Percentiles rank a stretch among this genome's conserved stretches.
Conservation (phyloP, 495 filamentous ascomycete species). For the Evernia prunastri region DNA sequence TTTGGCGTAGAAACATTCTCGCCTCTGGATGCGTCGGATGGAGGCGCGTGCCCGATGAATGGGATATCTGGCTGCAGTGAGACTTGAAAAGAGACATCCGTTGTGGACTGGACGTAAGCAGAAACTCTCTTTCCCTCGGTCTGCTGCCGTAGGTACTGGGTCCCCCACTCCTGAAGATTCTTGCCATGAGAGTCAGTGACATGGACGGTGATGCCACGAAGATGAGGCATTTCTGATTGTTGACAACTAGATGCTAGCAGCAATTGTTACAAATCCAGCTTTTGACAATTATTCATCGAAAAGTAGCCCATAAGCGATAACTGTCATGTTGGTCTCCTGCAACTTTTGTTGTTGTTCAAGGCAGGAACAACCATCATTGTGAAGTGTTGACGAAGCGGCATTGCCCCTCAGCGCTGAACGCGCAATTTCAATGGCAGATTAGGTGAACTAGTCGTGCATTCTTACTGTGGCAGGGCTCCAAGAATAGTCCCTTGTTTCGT, state of each 20-base stretch:
- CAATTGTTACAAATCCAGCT: neutral
- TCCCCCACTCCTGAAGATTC: constrained; percentile 29
- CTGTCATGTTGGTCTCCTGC: neutral
- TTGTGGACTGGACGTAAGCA: constrained; percentile 29
- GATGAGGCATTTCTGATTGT: constrained; percentile 24
- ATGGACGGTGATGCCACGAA: constrained; percentile 22
- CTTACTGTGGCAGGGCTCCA: neutral
- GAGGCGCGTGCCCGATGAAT: constrained; percentile 3
- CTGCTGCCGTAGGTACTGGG: constrained; percentile 17
- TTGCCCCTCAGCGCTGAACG: neutral
- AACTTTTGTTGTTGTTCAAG: neutral
- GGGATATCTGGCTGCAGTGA: constrained; percentile 25
- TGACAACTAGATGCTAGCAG: neutral
- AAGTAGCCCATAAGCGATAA: neutral
- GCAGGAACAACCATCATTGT: neutral
- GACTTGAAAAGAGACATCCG: constrained; percentile 8
- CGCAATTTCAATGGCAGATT: neutral
- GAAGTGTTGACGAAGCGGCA: neutral
- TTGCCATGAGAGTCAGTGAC: constrained; percentile 22
- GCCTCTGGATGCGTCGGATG: neutral
- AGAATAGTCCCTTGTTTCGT: neutral
- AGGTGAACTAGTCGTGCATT: neutral
- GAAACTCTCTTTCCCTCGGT: constrained; percentile 18
- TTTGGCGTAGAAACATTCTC: neutral
- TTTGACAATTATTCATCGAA: neutral